Percentiles rank a stretch among this genome's conserved stretches.
Evolutionary conservation across 2,329 filamentous ascomycete genomes (phyloP).

Genomic region (Dactylellina leptospora): DNA sequence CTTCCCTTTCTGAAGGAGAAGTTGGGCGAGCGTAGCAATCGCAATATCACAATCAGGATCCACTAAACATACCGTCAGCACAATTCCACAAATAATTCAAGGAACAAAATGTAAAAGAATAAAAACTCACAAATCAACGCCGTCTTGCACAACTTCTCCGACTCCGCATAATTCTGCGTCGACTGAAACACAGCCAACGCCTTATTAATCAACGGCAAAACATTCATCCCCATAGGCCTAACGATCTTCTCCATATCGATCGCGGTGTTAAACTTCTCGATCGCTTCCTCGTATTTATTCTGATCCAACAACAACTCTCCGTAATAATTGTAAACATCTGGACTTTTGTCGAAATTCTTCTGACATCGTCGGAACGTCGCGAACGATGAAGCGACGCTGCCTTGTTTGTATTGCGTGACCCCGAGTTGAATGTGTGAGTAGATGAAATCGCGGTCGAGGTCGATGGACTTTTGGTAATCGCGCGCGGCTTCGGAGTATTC

Average conservation of each 20-base stretch:
- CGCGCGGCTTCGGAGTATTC: conserved; percentile 94
- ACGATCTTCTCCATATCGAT: conserved; percentile 97
- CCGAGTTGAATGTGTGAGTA: conserved; percentile 99
- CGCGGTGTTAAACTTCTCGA: conserved; percentile 98
- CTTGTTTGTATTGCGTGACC: conserved; percentile 99
- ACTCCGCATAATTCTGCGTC: conserved; percentile 95
- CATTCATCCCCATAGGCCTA: conserved; percentile 96
- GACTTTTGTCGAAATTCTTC: conserved; percentile 97
- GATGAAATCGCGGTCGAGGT: conserved; percentile 94
- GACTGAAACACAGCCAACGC: conserved; percentile 96
- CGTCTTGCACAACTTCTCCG: conserved; percentile 96
- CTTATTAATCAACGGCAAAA: conserved; percentile 97
- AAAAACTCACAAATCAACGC: conserved; percentile 84
- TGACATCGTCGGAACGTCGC: conserved; percentile 96
- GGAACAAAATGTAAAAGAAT: conserved; percentile 1
- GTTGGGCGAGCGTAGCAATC: conserved; percentile 97
- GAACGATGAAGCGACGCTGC: conserved; percentile 96
- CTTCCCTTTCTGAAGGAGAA: conserved; percentile 96
- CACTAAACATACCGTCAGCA: conserved; percentile 66
- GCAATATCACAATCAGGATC: conserved; percentile 99
- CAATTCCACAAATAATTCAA: conserved; percentile 2
- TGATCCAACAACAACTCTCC: conserved; percentile 96
- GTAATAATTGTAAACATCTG: conserved; percentile 99
- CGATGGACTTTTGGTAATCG: conserved; percentile 99
- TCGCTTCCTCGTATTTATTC: conserved; percentile 91